phyloP scores from a whole-genome alignment of 169 alveolate genomes.

The Cryptosporidium andersoni region DNA sequence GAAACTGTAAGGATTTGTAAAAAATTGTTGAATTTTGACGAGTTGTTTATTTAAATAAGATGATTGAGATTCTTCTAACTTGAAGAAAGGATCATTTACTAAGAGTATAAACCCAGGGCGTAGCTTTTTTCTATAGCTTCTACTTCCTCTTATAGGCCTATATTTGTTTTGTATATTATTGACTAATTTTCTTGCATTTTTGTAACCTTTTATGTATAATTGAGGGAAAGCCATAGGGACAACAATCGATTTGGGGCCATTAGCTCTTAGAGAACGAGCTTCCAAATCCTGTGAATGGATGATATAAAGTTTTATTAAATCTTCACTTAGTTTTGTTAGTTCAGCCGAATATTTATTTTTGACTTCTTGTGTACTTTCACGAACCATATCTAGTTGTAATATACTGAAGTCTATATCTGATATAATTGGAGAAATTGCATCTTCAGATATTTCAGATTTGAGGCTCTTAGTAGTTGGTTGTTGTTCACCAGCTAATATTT shows the following conservation, averaged over 20 bases:
- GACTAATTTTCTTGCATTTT: constrained; percentile 46
- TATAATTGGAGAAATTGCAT: constrained; percentile 42
- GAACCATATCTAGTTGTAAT: constrained; percentile 50
- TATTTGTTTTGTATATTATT: constrained; percentile 32
- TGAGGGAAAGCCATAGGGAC: constrained; percentile 69
- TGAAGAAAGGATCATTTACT: constrained; percentile 20
- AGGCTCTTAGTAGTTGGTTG: constrained; percentile 19
- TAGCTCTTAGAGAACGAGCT: constrained; percentile 36
- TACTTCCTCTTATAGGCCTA: constrained; percentile 20
- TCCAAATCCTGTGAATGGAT: constrained; percentile 55
- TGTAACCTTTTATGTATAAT: constrained; percentile 58
- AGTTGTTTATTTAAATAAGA: constrained; percentile 19
- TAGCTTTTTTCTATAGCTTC: constrained; percentile 43
- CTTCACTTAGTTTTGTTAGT: constrained; percentile 16
- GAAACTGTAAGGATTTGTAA: constrained; percentile 65
- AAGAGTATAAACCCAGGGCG: constrained; percentile 52
- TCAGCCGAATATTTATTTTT: constrained; percentile 34
- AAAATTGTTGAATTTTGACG: constrained; percentile 35
- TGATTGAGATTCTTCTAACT: background rate
- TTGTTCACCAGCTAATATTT: constrained; percentile 22
- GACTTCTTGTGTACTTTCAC: constrained; percentile 35
- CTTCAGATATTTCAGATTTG: constrained; percentile 35
- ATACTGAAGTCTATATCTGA: constrained; percentile 63
- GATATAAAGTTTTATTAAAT: constrained; percentile 40
- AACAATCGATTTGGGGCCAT: constrained; percentile 60